These are phyloP conservation scores for Suillus decipiens DNA, from an alignment of 768 basidiomycete species.

Conservation along the genomic window DNA sequence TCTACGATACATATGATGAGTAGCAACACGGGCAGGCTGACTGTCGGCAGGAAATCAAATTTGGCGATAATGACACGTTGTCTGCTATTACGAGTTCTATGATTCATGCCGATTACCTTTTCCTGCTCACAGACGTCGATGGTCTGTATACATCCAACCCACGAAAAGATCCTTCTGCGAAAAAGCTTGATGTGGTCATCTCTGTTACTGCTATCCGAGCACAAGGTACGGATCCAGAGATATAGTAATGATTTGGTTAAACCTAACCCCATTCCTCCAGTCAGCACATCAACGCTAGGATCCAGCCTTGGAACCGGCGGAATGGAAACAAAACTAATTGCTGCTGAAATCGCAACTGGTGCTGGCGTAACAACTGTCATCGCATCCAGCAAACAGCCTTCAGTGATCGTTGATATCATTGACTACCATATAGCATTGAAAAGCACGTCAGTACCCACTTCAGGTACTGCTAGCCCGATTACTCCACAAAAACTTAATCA, in stretches of 20 bases:
- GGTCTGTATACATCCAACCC: constrained; percentile 96
- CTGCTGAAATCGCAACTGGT: constrained; percentile 94
- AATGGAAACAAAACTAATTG: constrained; percentile 99
- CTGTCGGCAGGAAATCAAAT: constrained; percentile 91
- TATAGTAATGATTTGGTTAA: background rate
- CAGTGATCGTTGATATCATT: constrained; percentile 78
- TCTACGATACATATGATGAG: background rate
- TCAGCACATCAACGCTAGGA: constrained; percentile 90
- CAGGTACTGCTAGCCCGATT: constrained; percentile 29
- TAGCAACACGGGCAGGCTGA: background rate
- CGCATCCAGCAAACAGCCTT: constrained; percentile 77
- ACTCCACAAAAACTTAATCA: constrained; percentile 20
- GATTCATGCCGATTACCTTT: constrained; percentile 97
- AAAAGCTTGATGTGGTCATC: constrained; percentile 76
- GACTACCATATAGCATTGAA: constrained; percentile 62
- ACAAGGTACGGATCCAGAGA: constrained; percentile 54
- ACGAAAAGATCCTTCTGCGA: constrained; percentile 82
- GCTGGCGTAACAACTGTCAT: constrained; percentile 94
- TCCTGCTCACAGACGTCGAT: constrained; percentile 95
- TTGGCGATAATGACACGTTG: constrained; percentile 97
- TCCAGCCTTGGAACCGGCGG: constrained; percentile 95
- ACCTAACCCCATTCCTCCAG: constrained; percentile 39
- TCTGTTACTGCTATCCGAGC: constrained; percentile 81
- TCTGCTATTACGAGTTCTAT: constrained; percentile 97
- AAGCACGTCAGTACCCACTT: constrained; percentile 38